These are phyloP conservation scores for Lactarius sanguifluus DNA, from an alignment of 768 basidiomycete genomes.

Conservation along the genomic window DNA sequence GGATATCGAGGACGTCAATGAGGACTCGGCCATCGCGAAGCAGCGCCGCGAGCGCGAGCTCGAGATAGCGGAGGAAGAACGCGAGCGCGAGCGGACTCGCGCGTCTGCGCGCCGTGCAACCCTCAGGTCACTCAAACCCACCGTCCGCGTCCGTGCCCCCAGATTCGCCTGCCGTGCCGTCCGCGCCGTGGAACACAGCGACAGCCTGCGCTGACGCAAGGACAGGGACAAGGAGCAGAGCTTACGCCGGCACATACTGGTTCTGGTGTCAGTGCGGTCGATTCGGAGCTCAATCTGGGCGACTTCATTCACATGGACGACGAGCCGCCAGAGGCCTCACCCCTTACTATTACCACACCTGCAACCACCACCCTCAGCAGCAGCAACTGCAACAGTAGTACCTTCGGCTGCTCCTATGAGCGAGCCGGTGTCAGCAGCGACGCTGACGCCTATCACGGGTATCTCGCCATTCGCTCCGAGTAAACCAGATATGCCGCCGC, in stretches of 20 bases:
- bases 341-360: not conserved
- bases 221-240: constrained; percentile 33
- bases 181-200: constrained; percentile 56
- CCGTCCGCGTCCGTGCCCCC: constrained; percentile 57
- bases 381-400: not conserved
- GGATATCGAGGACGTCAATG: constrained; percentile 80
- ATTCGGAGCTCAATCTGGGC: constrained; percentile 28
- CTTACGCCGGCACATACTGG: constrained; percentile 37
- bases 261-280: constrained; percentile 33
- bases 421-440: constrained; percentile 24
- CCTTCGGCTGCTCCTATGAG: constrained; percentile 15
- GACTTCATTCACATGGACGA: constrained; percentile 31
- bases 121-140: constrained; percentile 30
- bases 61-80: constrained; percentile 60
- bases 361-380: not conserved
- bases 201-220: constrained; percentile 56
- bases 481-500: constrained; percentile 45
- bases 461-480: constrained; percentile 39
- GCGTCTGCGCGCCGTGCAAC: constrained; percentile 44
- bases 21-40: constrained; percentile 34
- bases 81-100: constrained; percentile 69
- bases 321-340: constrained; percentile 28
- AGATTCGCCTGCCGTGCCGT: constrained; percentile 60
- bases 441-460: constrained; percentile 33
- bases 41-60: constrained; percentile 46